Evolutionary conservation across 2,329 filamentous ascomycete species (phyloP).

Genomic region (Colletotrichum sp.): DNA sequence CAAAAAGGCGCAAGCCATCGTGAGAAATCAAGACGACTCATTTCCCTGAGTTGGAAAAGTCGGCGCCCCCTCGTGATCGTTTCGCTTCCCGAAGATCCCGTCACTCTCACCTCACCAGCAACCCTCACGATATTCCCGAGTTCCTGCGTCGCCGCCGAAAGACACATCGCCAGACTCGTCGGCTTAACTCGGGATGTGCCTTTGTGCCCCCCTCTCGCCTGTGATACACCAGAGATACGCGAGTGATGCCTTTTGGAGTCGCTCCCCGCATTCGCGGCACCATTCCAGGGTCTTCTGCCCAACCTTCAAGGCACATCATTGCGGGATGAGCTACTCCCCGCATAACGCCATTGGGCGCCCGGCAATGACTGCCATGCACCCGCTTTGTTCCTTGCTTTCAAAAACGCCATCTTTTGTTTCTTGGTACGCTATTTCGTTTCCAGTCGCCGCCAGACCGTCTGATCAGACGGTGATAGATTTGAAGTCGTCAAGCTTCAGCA

Average conservation of each 20-base stretch:
- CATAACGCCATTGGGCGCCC: conserved; percentile 7
- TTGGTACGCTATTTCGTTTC: neutral
- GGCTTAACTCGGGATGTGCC: neutral
- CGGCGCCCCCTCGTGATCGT: conserved; percentile 1
- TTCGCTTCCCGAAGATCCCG: conserved; percentile 20
- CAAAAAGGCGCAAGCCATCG: neutral
- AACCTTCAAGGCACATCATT: neutral
- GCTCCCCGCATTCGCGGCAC: conserved; percentile 7
- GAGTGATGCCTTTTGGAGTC: neutral
- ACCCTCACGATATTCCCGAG: neutral
- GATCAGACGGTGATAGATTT: conserved; percentile 22
- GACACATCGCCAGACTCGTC: neutral
- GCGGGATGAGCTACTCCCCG: conserved; percentile 14
- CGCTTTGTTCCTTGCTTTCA: conserved; percentile 4
- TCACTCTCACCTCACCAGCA: neutral
- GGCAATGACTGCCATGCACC: conserved; percentile 8
- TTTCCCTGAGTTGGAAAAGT: neutral
- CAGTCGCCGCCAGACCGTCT: conserved; percentile 22
- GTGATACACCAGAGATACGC: neutral
- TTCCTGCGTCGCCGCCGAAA: neutral
- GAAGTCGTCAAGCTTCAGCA: conserved; percentile 19
- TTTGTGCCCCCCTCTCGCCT: neutral
- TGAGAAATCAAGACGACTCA: neutral
- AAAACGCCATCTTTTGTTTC: neutral
- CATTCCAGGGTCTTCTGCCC: neutral